Base-by-base conservation (phyloP, 768 basidiomycete species). In the Phanerochaete carnosa region DNA sequence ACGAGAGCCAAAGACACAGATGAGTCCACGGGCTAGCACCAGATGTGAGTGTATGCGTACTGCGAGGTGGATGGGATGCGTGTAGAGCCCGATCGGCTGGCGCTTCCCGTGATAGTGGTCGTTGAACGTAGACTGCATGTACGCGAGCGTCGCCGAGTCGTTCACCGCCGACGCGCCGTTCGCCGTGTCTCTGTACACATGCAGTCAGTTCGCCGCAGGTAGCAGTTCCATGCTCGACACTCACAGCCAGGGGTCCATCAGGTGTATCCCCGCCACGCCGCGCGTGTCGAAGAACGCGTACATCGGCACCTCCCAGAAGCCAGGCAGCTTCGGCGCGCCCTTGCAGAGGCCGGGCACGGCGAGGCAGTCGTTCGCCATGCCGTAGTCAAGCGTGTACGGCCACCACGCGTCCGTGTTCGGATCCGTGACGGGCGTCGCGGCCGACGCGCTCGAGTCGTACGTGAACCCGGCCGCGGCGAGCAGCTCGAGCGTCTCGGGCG, bases 301-400 rank as follows among this genome's bases (percentile, higher is more conserved):
- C 90, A 92, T 91, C 1, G 91, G 91, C 56, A 91, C 79, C 73
- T 92, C 89, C 91, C 91, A 93, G 68, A 93, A 80, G 4, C 91
- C 90, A 23, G 89, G 87, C 1, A 92, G 74, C 63, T 83, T 81
- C 6, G 88, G 87, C 73, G 87, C 70, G 46, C 91, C 90, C 66
- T 85, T 80, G 73, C 91, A 92, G 2, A 80, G 72, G 28, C 77
- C 80, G 0, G 70, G 66, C 3, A 85, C 79, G 8, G 73, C 70
- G 59, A 90, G 70, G 65, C 91, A 93, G 68, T 92, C 80, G 69
- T 93, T 93, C 23, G 90, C 87, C 75, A 93, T 77, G 22, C 91
- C 91, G 68, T 88, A 69, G 70, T 93, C 91, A 54, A 93, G 80
- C 0, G 88, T 89, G 71, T 92, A 92, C 0, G 91, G 91, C 91